Conservation (phyloP, 306 rosid genomes). For the Urtica urens region DNA sequence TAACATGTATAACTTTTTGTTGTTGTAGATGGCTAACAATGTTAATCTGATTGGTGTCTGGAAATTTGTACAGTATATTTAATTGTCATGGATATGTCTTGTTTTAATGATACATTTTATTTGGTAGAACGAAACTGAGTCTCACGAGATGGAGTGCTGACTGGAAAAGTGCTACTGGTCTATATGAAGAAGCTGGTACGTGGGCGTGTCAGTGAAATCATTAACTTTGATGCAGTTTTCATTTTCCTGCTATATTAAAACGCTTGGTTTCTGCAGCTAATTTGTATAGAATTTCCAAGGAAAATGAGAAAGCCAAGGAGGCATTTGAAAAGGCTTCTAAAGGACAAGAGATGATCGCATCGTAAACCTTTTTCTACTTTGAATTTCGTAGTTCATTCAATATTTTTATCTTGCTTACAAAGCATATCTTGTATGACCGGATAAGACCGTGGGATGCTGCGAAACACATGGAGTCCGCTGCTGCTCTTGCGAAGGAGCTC, state of each 20-base stretch:
- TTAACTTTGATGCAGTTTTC: not conserved
- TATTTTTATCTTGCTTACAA: not conserved
- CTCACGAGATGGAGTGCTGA: conserved; percentile 93
- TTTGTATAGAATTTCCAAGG: conserved; percentile 61
- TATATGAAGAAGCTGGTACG: conserved; percentile 88
- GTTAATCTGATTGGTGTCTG: too few species aligned
- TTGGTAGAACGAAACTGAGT: conserved; percentile 64
- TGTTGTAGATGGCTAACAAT: too few species aligned
- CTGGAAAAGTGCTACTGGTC: conserved; percentile 69
- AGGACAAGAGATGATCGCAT: conserved; percentile 92
- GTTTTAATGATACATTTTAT: not conserved
- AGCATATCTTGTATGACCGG: conserved; percentile 35
- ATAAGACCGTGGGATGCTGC: conserved; percentile 97
- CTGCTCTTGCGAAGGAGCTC: conserved; percentile 75
- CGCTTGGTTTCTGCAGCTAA: conserved; percentile 45
- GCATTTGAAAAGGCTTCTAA: conserved; percentile 86
- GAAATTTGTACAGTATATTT: too few species aligned
- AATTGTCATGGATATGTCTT: not conserved
- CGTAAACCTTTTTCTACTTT: conserved; percentile 68
- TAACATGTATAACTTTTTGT: too few species aligned
- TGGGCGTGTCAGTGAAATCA: conserved; percentile 8
- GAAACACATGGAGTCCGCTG: conserved; percentile 96
- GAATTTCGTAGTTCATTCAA: not conserved
- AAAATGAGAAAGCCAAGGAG: conserved; percentile 69
- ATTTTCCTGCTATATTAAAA: not conserved